These are phyloP conservation scores for Pterocarpus macrocarpus DNA, from an alignment of 306 rosid species.

Conservation along the genomic window DNA sequence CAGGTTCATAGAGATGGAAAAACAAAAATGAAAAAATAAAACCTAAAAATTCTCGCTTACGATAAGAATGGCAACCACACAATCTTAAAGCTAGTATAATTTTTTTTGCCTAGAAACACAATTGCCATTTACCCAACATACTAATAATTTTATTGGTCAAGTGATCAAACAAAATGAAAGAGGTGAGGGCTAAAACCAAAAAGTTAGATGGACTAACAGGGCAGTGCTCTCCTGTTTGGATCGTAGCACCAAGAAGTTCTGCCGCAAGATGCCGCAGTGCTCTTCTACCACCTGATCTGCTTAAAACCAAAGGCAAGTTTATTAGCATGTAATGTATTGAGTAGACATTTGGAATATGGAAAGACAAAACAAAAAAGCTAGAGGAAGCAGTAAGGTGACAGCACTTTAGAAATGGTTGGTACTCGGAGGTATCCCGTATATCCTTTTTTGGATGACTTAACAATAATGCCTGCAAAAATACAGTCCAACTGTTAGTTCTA, in stretches of 20 bases:
- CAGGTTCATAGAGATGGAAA: not conserved
- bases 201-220: conserved; percentile 72
- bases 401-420: conserved; percentile 77
- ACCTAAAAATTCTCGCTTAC: not conserved
- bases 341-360: conserved; percentile 16
- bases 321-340: conserved; percentile 36
- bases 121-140: not conserved
- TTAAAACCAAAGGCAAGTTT: conserved; percentile 43
- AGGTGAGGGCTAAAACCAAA: not conserved
- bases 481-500: conserved; percentile 26
- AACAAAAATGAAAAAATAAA: not conserved
- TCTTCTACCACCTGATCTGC: conserved; percentile 66
- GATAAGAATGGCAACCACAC: conserved; percentile 2
- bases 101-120: conserved; percentile 11
- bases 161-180: conserved; percentile 13
- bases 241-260: conserved; percentile 76
- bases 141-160: not conserved
- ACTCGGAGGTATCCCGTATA: conserved; percentile 81
- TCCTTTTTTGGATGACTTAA: conserved; percentile 93
- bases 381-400: conserved; percentile 25
- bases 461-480: conserved; percentile 71
- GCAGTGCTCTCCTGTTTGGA: conserved; percentile 95
- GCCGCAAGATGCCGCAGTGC: conserved; percentile 88
- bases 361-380: not conserved
- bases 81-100: not conserved